Evolutionary conservation across 2,329 filamentous ascomycete species (phyloP).

Genomic region (Exophiala phaeomuriformis): DNA sequence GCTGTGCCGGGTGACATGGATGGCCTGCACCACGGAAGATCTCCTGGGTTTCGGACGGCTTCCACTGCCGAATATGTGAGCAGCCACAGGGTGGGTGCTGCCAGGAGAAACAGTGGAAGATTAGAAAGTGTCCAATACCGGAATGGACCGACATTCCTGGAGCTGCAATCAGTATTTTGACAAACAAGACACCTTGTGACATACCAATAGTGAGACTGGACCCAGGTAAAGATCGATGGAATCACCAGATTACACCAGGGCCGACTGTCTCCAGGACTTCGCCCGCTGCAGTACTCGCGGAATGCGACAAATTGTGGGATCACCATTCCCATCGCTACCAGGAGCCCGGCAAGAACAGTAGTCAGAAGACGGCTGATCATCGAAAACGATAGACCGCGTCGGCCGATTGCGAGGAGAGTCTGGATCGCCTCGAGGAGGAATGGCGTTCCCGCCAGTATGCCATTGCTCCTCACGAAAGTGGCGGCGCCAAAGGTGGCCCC

Average conservation of each 20-base stretch:
- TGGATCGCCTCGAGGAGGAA: slow-evolving; percentile 58
- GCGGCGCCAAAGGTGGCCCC: slow-evolving; percentile 65
- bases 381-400: slow-evolving; percentile 32
- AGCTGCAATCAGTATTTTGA: slow-evolving; percentile 20
- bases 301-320: slow-evolving; percentile 72
- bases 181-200: slow-evolving; percentile 28
- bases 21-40: neutral
- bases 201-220: slow-evolving; percentile 86
- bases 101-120: slow-evolving; percentile 77
- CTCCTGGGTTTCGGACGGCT: slow-evolving; percentile 2
- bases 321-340: slow-evolving; percentile 60
- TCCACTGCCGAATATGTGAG: slow-evolving; percentile 53
- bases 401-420: slow-evolving; percentile 38
- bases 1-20: neutral
- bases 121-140: slow-evolving; percentile 86
- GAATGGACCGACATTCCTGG: slow-evolving; percentile 79
- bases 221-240: slow-evolving; percentile 86
- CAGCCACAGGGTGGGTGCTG: slow-evolving; percentile 65
- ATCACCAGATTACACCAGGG: slow-evolving; percentile 68
- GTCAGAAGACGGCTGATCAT: slow-evolving; percentile 49
- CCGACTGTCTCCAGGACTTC: slow-evolving; percentile 35
- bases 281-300: slow-evolving; percentile 55
- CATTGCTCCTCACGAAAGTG: slow-evolving; percentile 74
- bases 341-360: slow-evolving; percentile 58
- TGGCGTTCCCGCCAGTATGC: slow-evolving; percentile 69